Evolutionary conservation across 169 alveolate genomes (phyloP), one percentile per base, ranked within the genome.

Genomic region (Cystoisospora suis): DNA sequence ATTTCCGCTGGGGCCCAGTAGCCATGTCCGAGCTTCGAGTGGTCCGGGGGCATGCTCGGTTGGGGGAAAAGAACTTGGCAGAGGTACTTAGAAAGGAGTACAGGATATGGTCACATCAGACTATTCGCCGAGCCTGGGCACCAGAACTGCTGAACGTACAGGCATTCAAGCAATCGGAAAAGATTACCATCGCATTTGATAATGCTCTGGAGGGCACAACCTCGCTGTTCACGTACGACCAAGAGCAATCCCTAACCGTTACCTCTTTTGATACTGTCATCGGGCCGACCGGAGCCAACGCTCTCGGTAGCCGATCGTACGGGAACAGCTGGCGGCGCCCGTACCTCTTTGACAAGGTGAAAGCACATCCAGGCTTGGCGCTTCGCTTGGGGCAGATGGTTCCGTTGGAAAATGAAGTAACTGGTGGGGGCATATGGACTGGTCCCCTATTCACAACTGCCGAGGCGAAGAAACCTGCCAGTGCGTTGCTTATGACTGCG

Each of bases 121-220:
- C 83, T 7, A 15, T 72, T 47, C 83, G 83, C 27, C 49, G 83
- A 72, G 83, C 56, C 56, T 72, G 83, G 83, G 83, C 83, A 0
- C 83, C 83, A 2, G 83, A 72, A 38, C 9, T 72, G 2, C 12
- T 72, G 83, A 36, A 72, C 44, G 40, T 72, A 20, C 83, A 72
- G 3, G 83, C 56, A 47, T 38, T 72, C 83, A 72, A 29, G 79
- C 27, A 65, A 29, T 9, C 4, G 9, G 6, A 38, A 34, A 44
- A 29, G 46, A 44, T 65, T 3, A 44, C 36, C 17, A 65, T 65
- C 79, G 36, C 36, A 34, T 65, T 44, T 27, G 79, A 65, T 12
- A 20, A 65, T 23, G 42, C 79, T 7, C 29, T 65, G 7, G 79
- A 65, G 79, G 46, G 36, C 29, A 23, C 15, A 20, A 29, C 44